phyloP scores from a whole-genome alignment of 495 filamentous ascomycete species.

The Penicillium waksmanii region DNA sequence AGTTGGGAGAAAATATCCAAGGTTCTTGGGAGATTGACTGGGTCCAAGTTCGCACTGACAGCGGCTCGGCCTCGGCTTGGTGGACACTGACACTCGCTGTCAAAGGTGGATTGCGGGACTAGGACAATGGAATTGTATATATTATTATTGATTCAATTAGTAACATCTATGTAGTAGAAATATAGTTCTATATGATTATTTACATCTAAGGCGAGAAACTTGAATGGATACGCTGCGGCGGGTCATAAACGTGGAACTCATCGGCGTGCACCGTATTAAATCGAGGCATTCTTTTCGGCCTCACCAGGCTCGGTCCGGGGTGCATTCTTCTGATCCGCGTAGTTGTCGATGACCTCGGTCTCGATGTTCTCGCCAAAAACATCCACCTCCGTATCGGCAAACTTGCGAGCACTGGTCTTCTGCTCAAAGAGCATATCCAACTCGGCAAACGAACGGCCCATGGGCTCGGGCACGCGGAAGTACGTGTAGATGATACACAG shows the following conservation, averaged over 20 bases:
- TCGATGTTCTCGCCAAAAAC: conserved; percentile 67
- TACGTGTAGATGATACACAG: conserved; percentile 73
- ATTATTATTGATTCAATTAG: neutral
- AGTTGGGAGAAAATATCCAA: neutral
- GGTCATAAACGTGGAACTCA: conserved; percentile 23
- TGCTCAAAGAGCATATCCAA: conserved; percentile 74
- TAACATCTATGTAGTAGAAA: neutral
- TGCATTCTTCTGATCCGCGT: conserved; percentile 37
- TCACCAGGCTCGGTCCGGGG: conserved; percentile 29
- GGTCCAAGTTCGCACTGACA: conserved; percentile 12
- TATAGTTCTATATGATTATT: neutral
- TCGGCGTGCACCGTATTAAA: conserved; percentile 21
- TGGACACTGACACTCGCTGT: conserved; percentile 22
- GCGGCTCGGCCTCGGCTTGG: conserved; percentile 8
- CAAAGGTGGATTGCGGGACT: conserved; percentile 19
- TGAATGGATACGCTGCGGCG: neutral
- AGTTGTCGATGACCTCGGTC: conserved; percentile 51
- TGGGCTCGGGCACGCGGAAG: conserved; percentile 76
- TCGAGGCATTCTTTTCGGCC: conserved; percentile 31
- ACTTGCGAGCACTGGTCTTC: conserved; percentile 67
- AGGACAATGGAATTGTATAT: neutral
- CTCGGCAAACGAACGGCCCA: conserved; percentile 72
- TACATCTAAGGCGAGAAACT: conserved; percentile 2
- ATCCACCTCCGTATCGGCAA: conserved; percentile 64
- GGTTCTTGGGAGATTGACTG: neutral